Evolutionary conservation across 1,284 basidiomycete genomes (phyloP).

Genomic region (Uromyces viciae-fabae): DNA sequence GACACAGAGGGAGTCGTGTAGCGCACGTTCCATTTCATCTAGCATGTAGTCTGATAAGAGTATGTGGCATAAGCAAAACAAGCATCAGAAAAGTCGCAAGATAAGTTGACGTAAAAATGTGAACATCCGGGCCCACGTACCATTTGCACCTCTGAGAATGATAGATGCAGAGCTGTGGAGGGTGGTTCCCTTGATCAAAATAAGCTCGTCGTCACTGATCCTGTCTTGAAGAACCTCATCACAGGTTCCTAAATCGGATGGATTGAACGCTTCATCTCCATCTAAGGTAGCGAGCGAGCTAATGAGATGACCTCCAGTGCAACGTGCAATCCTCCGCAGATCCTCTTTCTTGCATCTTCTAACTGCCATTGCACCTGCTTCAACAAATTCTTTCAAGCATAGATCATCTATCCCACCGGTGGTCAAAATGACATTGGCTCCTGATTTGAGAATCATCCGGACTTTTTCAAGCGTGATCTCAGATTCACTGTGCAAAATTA

Average conservation of each 20-base stretch:
- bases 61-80: not conserved
- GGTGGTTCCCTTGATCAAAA: constrained; percentile 95
- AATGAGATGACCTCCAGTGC: constrained; percentile 89
- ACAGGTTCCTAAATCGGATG: constrained; percentile 79
- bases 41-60: constrained; percentile 76
- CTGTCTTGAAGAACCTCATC: constrained; percentile 97
- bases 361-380: constrained; percentile 98
- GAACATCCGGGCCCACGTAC: constrained; percentile 46
- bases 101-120: not conserved
- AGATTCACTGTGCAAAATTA: constrained; percentile 65
- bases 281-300: constrained; percentile 93
- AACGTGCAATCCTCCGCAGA: constrained; percentile 90
- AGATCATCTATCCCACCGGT: constrained; percentile 99
- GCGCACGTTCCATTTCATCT: constrained; percentile 96
- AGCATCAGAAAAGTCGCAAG: not conserved
- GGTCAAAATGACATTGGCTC: constrained; percentile 94
- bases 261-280: constrained; percentile 95
- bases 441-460: constrained; percentile 89
- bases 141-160: constrained; percentile 88
- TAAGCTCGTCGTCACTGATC: constrained; percentile 97
- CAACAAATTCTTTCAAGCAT: constrained; percentile 97
- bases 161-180: constrained; percentile 90
- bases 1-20: constrained; percentile 91
- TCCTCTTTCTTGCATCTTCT: constrained; percentile 97
- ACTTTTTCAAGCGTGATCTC: constrained; percentile 96